Evolutionary conservation across 2,329 filamentous ascomycete genomes (phyloP), one percentile per base, ranked within the genome.

Genomic region (Nemania sp.): DNA sequence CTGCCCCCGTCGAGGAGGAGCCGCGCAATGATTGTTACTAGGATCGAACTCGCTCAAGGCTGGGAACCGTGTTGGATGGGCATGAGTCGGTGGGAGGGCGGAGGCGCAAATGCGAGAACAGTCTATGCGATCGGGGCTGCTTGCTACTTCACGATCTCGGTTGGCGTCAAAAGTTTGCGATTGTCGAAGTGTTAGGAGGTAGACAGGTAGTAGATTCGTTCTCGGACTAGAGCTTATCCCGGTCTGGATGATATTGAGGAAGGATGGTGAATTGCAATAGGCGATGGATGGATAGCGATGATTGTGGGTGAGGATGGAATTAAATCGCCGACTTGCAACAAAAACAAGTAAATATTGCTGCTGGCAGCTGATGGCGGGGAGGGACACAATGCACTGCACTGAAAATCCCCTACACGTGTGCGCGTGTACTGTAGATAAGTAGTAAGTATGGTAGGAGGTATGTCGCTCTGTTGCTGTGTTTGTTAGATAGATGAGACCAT

Each of bases 61-160:
- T 38, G 85, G 83, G 64, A 85, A 86, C 77, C 82, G 82, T 74
- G 84, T 80, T 74, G 84, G 81, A 74, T 85, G 85, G 85, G 73
- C 87, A 84, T 56, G 82, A 82, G 67, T 80, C 80, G 63, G 78
- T 75, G 69, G 84, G 82, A 73, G 82, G 79, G 78, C 85, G 84
- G 80, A 81, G 75, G 86, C 79, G 87, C 88, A 68, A 87, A 86
- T 77, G 85, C 86, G 73, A 83, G 29, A n/a, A 29, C 81, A 74
- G 81, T 78, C 69, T 77, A 77, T 72, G 80, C 78, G 71, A 80
- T 82, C 81, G 81, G 78, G 73, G 1, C 20, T 26, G 20, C 83
- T 81, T 80, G 85, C 86, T 8, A 41, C n/a, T 32, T 32, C 22
- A 29, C 27, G 56, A 43, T 63, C n/a, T 49, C 60, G 41, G 51